Percentiles rank a stretch among this genome's conserved stretches.
These are phyloP conservation scores for Massarina eburnea DNA, from an alignment of 2,329 filamentous ascomycete genomes.

Conservation along the genomic window DNA sequence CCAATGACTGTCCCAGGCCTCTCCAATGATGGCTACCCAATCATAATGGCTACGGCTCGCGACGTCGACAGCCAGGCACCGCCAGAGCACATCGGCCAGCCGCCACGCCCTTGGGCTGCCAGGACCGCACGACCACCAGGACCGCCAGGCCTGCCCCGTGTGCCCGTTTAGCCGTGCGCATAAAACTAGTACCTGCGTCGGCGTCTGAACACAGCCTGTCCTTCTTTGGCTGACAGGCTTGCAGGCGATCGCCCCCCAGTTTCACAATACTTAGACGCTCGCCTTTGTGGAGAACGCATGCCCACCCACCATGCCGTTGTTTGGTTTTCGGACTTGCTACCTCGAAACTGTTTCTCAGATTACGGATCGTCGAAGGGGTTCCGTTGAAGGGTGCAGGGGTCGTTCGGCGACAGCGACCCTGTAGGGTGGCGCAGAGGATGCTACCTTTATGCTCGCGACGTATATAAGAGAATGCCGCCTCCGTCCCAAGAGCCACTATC, in stretches of 20 bases:
- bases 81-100: slow-evolving; percentile 16
- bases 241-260: slow-evolving; percentile 27
- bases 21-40: too few species aligned
- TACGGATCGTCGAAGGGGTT: slow-evolving; percentile 26
- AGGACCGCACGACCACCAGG: too few species aligned
- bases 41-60: slow-evolving; percentile 7
- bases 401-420: neutral
- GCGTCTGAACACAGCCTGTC: slow-evolving; percentile 8
- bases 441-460: slow-evolving; percentile 1
- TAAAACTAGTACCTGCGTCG: slow-evolving; percentile 34
- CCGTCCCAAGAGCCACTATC: slow-evolving; percentile 18
- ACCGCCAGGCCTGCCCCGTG: too few species aligned
- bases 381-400: neutral
- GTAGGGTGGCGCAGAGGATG: slow-evolving; percentile 1
- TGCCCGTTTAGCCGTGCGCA: slow-evolving; percentile 22
- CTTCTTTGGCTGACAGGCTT: slow-evolving; percentile 35
- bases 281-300: slow-evolving; percentile 24
- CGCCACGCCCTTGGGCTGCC: slow-evolving; percentile 14
- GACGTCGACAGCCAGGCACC: slow-evolving; percentile 31
- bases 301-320: slow-evolving; percentile 22
- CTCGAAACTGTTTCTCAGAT: slow-evolving; percentile 32
- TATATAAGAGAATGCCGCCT: slow-evolving; percentile 29
- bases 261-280: slow-evolving; percentile 35
- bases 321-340: slow-evolving; percentile 23
- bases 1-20: too few species aligned